Percentiles rank a stretch among this genome's conserved stretches.
Evolutionary conservation across 148 eudicot species (phyloP).

Genomic region (Rhododendron griersonianum): DNA sequence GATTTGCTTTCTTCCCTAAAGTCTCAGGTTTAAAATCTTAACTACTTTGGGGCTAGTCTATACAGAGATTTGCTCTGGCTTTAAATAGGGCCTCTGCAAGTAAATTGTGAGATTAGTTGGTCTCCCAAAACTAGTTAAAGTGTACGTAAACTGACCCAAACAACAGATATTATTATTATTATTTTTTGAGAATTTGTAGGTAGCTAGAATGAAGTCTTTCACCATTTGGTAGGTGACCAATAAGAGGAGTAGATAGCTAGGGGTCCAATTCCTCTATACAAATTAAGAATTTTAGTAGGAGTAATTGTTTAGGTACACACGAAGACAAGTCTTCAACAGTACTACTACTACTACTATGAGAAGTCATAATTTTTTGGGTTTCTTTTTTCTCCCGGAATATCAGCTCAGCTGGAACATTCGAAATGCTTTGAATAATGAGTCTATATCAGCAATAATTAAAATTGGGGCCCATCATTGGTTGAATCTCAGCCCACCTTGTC

Average conservation of each 20-base stretch:
- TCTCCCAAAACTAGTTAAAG: no score
- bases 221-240: background rate
- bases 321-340: background rate
- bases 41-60: background rate
- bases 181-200: background rate
- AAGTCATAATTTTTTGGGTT: background rate
- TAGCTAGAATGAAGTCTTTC: background rate
- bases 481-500: conserved; percentile 15
- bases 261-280: background rate
- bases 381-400: background rate
- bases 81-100: background rate
- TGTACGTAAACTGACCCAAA: no score
- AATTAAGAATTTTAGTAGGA: background rate
- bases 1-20: no score
- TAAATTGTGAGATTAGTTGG: no score
- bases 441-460: conserved; percentile 17
- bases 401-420: conserved; percentile 16
- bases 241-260: background rate
- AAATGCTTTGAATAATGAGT: conserved; percentile 23
- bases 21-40: no score
- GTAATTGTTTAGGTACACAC: background rate
- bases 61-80: no score
- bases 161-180: no score
- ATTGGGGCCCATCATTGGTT: conserved; percentile 10
- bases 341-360: background rate